A percentile compares a stretch with the other conserved stretches of the same genome.
Conservation (phyloP, 2,329 filamentous ascomycete species). For the Penicillium corylophilum region DNA sequence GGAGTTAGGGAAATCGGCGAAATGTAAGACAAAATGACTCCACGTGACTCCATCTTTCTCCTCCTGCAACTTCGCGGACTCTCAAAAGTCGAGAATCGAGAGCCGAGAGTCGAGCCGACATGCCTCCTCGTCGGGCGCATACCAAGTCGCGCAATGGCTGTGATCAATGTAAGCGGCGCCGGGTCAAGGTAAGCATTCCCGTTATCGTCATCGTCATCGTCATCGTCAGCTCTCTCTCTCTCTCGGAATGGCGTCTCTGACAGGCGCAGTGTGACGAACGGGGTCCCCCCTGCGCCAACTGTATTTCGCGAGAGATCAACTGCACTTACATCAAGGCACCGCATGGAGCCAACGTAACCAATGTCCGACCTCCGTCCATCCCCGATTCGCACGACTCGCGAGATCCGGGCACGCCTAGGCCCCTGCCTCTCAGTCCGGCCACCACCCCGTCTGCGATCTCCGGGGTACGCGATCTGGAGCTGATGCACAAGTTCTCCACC, state of each 20-base stretch:
- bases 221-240: background rate
- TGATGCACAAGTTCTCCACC: slow-evolving; percentile 55
- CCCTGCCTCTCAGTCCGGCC: slow-evolving; percentile 17
- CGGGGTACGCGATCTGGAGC: slow-evolving; percentile 45
- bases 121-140: slow-evolving; percentile 42
- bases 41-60: slow-evolving; percentile 7
- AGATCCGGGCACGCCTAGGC: slow-evolving; percentile 9
- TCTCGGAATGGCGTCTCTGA: background rate
- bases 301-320: slow-evolving; percentile 35
- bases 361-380: background rate
- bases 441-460: slow-evolving; percentile 18
- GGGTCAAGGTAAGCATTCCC: slow-evolving; percentile 38
- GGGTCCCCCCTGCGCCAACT: slow-evolving; percentile 42
- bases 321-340: slow-evolving; percentile 31
- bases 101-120: slow-evolving; percentile 16
- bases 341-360: slow-evolving; percentile 5
- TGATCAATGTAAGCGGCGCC: slow-evolving; percentile 41
- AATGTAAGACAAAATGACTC: background rate
- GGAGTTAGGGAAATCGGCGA: background rate
- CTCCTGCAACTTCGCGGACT: background rate
- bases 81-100: too few relatives aligned
- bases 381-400: background rate
- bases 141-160: slow-evolving; percentile 46
- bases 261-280: slow-evolving; percentile 38
- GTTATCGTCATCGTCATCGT: too few relatives aligned